phyloP scores from a whole-genome alignment of 2,329 filamentous ascomycete genomes.

The Domatiomyces globalis region DNA sequence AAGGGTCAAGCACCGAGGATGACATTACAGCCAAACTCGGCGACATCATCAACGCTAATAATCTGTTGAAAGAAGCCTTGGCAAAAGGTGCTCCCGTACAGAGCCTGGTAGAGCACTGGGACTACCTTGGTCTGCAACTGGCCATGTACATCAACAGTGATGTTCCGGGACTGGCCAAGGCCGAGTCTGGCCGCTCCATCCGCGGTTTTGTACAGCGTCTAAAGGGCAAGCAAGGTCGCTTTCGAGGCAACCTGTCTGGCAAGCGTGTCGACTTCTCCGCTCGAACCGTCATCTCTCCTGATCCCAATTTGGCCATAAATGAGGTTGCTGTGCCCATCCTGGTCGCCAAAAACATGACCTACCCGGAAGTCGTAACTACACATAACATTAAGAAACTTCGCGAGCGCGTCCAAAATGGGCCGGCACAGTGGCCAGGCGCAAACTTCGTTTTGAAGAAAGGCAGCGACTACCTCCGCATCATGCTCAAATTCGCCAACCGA shows the following conservation, averaged over 20 bases:
- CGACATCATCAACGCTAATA: slow-evolving; percentile 87
- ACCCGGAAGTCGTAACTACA: slow-evolving; percentile 72
- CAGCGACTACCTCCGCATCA: slow-evolving; percentile 51
- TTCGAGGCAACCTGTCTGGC: slow-evolving; percentile 89
- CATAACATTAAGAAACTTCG: slow-evolving; percentile 76
- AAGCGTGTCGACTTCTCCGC: slow-evolving; percentile 98
- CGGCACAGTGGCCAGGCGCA: slow-evolving; percentile 71
- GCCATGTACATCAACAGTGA: slow-evolving; percentile 98
- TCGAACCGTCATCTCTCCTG: slow-evolving; percentile 91
- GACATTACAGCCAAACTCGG: slow-evolving; percentile 94
- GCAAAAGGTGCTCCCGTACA: slow-evolving; percentile 70
- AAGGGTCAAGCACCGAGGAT: slow-evolving; percentile 86
- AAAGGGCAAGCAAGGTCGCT: slow-evolving; percentile 94
- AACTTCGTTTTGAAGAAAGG: slow-evolving; percentile 65
- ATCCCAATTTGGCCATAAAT: slow-evolving; percentile 85
- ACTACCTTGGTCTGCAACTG: slow-evolving; percentile 86
- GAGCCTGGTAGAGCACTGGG: slow-evolving; percentile 96
- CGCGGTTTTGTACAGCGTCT: slow-evolving; percentile 88
- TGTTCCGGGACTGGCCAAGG: slow-evolving; percentile 79
- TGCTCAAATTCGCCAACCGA: slow-evolving; percentile 60
- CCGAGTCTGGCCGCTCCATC: slow-evolving; percentile 73
- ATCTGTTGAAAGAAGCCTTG: slow-evolving; percentile 68
- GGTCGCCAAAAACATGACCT: slow-evolving; percentile 93
- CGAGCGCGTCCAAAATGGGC: slow-evolving; percentile 59
- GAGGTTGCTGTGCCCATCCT: slow-evolving; percentile 82